Evolutionary conservation across 2,329 filamentous ascomycete species (phyloP).

Genomic region (Dactylonectria macrodidyma): DNA sequence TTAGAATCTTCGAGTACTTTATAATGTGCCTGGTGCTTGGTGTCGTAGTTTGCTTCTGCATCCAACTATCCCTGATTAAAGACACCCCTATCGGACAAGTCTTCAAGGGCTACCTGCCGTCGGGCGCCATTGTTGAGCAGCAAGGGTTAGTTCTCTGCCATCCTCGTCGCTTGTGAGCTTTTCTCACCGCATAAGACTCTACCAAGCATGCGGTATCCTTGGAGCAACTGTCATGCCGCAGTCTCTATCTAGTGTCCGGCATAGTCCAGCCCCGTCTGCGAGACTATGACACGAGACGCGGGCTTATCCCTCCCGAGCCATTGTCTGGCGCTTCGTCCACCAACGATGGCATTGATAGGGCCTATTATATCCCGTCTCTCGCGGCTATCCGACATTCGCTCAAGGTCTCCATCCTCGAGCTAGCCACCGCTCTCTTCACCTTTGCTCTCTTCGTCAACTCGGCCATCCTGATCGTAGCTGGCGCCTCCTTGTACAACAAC

Average conservation of each 20-base stretch:
- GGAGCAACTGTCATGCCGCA: conserved; percentile 82
- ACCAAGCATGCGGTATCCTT: conserved; percentile 82
- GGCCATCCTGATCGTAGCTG: conserved; percentile 85
- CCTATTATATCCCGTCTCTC: conserved; percentile 79
- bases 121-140: conserved; percentile 69
- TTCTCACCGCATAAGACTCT: conserved; percentile 55
- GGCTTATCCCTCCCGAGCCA: conserved; percentile 63
- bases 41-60: conserved; percentile 79
- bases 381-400: conserved; percentile 81
- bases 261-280: conserved; percentile 77
- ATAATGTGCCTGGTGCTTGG: conserved; percentile 76
- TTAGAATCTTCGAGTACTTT: conserved; percentile 76
- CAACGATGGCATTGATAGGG: conserved; percentile 59
- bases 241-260: conserved; percentile 77
- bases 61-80: conserved; percentile 75
- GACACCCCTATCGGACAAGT: conserved; percentile 70
- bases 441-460: conserved; percentile 90
- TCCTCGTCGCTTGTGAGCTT: conserved; percentile 27
- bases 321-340: no score
- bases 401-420: conserved; percentile 80
- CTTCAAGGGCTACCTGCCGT: conserved; percentile 77
- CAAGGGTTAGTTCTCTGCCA: conserved; percentile 59
- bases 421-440: conserved; percentile 81
- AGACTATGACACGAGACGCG: conserved; percentile 73
- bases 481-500: conserved; percentile 79